These are phyloP conservation scores for Pseudopithomyces chartarum DNA, from an alignment of 2,329 filamentous ascomycete species.

Conservation along the genomic window DNA sequence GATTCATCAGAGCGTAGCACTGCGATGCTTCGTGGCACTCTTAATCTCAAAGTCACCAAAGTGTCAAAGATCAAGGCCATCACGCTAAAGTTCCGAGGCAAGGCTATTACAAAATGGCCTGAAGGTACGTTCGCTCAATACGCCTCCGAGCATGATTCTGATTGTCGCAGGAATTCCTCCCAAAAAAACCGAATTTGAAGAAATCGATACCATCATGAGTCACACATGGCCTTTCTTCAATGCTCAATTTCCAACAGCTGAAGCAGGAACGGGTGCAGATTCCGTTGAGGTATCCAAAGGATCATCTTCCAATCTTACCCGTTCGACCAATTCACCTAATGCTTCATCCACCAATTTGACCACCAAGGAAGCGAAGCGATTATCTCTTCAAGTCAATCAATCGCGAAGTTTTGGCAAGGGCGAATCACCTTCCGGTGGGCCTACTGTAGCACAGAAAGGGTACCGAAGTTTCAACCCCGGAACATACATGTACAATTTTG, in stretches of 20 bases:
- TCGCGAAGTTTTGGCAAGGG: slow-evolving; percentile 85
- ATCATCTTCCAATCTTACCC: slow-evolving; percentile 35
- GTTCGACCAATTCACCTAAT: slow-evolving; percentile 52
- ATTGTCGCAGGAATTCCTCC: slow-evolving; percentile 73
- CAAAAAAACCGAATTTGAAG: slow-evolving; percentile 78
- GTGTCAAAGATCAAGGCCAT: slow-evolving; percentile 92
- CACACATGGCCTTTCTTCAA: slow-evolving; percentile 95
- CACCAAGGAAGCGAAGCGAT: slow-evolving; percentile 63
- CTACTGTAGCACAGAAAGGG: slow-evolving; percentile 72
- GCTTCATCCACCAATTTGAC: slow-evolving; percentile 51
- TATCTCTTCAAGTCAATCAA: slow-evolving; percentile 80
- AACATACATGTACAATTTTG: slow-evolving; percentile 77
- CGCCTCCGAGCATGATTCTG: slow-evolving; percentile 1
- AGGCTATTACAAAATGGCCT: slow-evolving; percentile 91
- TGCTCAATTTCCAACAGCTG: slow-evolving; percentile 65
- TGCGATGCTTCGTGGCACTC: slow-evolving; percentile 81
- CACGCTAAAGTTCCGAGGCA: slow-evolving; percentile 82
- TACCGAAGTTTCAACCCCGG: slow-evolving; percentile 84
- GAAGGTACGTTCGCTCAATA: slow-evolving; percentile 61
- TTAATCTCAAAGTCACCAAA: slow-evolving; percentile 83
- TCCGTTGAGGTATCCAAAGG: slow-evolving; percentile 61
- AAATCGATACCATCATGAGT: slow-evolving; percentile 84
- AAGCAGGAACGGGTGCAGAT: slow-evolving; percentile 67
- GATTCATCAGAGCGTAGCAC: slow-evolving; percentile 69
- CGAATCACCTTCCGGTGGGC: slow-evolving; percentile 63